Percentiles rank a stretch among this genome's conserved stretches.
phyloP scores from a whole-genome alignment of 2,329 filamentous ascomycete species.

The Fusarium sp. region DNA sequence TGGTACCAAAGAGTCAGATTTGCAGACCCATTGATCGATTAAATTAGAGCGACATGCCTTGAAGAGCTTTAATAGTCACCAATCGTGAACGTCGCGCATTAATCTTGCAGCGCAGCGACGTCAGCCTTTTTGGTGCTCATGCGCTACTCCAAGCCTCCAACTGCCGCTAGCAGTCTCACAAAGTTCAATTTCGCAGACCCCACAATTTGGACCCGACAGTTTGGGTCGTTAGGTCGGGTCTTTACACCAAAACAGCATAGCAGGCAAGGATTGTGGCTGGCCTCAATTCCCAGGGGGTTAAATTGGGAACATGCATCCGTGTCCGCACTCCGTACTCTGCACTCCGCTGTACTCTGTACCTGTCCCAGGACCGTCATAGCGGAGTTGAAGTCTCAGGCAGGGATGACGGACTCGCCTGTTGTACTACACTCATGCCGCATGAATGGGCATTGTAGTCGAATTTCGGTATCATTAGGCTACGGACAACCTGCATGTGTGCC shows the following conservation, averaged over 20 bases:
- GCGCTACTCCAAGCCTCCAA: too few relatives aligned
- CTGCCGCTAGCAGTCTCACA: conserved; percentile 41
- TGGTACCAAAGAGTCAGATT: not conserved
- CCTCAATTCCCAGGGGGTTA: conserved; percentile 44
- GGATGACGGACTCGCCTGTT: conserved; percentile 17
- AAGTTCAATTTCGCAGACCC: conserved; percentile 43
- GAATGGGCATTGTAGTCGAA: conserved; percentile 28
- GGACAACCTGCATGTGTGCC: not conserved
- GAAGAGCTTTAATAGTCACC: not conserved
- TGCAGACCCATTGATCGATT: not conserved
- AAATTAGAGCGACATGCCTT: not conserved
- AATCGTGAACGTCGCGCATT: not conserved
- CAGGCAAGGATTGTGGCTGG: conserved; percentile 40
- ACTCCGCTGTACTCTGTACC: too few relatives aligned
- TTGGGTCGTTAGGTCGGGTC: conserved; percentile 41
- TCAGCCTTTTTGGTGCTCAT: not conserved
- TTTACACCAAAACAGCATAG: conserved; percentile 45
- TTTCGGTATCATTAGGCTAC: conserved; percentile 19
- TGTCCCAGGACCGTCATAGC: conserved; percentile 7
- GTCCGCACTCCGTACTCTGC: too few relatives aligned
- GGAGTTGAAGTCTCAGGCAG: conserved; percentile 15
- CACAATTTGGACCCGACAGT: conserved; percentile 46
- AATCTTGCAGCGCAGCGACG: not conserved
- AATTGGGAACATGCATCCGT: conserved; percentile 20
- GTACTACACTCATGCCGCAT: conserved; percentile 22